Percentiles rank a stretch among this genome's conserved stretches.
phyloP scores from a whole-genome alignment of 2,329 filamentous ascomycete species.

The Rutstroemia sydowiana region DNA sequence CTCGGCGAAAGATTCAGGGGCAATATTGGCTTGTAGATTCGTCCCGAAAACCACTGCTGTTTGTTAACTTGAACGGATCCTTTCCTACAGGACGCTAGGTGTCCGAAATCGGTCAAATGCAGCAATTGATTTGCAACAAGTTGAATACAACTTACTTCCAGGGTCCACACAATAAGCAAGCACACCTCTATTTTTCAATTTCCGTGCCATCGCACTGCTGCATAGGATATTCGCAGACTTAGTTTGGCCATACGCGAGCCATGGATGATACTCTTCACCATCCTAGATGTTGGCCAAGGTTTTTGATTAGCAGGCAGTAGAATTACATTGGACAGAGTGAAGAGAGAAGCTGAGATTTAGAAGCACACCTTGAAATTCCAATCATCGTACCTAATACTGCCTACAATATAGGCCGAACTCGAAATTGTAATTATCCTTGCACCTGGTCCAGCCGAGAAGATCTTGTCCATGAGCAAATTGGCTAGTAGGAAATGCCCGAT shows the following conservation, averaged over 20 bases:
- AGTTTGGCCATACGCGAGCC: slow-evolving; percentile 36
- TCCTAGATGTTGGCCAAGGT: neutral
- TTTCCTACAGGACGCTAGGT: no score
- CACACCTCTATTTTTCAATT: slow-evolving; percentile 11
- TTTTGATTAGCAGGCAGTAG: neutral
- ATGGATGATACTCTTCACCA: slow-evolving; percentile 22
- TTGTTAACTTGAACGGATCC: no score
- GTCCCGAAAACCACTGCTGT: neutral
- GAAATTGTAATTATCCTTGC: slow-evolving; percentile 19
- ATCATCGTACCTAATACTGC: slow-evolving; percentile 31
- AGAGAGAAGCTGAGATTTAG: no score
- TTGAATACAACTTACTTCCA: slow-evolving; percentile 18
- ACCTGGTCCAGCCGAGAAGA: neutral
- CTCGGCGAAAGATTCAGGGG: neutral
- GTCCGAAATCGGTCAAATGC: slow-evolving; percentile 16
- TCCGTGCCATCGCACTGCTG: neutral
- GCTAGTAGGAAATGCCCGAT: slow-evolving; percentile 48
- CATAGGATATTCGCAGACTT: slow-evolving; percentile 37
- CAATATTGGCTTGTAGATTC: neutral
- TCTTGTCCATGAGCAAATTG: slow-evolving; percentile 34
- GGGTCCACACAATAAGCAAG: slow-evolving; percentile 5
- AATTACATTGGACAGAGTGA: no score
- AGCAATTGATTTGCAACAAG: slow-evolving; percentile 19
- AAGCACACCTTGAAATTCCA: slow-evolving; percentile 10
- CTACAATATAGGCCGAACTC: slow-evolving; percentile 32